Conservation (phyloP, 192 early-diverging fungal genomes). For the Entrophospora sp. region DNA sequence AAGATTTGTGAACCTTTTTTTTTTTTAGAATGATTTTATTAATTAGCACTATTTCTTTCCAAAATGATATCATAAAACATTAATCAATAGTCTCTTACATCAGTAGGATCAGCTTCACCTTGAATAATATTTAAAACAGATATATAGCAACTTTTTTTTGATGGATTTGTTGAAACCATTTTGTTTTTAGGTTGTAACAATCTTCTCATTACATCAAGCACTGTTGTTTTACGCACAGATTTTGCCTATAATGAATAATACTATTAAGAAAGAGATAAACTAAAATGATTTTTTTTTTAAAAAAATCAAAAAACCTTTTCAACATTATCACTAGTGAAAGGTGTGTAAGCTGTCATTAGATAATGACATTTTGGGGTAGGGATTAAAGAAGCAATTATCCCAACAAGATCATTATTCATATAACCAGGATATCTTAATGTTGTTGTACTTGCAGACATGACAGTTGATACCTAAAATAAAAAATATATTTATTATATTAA, state of each 20-base stretch:
- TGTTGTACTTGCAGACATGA: constrained; percentile 93
- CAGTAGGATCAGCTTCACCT: constrained; percentile 96
- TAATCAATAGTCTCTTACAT: constrained; percentile 43
- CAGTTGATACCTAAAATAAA: constrained; percentile 78
- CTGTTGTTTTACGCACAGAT: constrained; percentile 91
- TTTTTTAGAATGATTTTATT: no score
- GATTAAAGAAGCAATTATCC: constrained; percentile 90
- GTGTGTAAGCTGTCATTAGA: constrained; percentile 91
- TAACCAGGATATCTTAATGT: constrained; percentile 97
- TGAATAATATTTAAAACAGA: constrained; percentile 99
- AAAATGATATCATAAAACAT: not conserved
- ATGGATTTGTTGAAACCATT: constrained; percentile 89
- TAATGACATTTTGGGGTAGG: constrained; percentile 98
- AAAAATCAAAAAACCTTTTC: constrained; percentile 52
- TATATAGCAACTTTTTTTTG: constrained; percentile 93
- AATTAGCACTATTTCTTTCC: not conserved
- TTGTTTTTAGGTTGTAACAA: constrained; percentile 94
- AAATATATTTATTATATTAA: not conserved
- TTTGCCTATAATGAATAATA: constrained; percentile 50
- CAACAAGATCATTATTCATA: constrained; percentile 99
- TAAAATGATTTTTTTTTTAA: not conserved
- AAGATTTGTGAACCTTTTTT: constrained; percentile 94
- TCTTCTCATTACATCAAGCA: constrained; percentile 95
- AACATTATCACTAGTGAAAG: constrained; percentile 87
- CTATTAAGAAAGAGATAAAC: not conserved